phyloP scores from a whole-genome alignment of 305 asterid species.

The Fraxinus ornus region DNA sequence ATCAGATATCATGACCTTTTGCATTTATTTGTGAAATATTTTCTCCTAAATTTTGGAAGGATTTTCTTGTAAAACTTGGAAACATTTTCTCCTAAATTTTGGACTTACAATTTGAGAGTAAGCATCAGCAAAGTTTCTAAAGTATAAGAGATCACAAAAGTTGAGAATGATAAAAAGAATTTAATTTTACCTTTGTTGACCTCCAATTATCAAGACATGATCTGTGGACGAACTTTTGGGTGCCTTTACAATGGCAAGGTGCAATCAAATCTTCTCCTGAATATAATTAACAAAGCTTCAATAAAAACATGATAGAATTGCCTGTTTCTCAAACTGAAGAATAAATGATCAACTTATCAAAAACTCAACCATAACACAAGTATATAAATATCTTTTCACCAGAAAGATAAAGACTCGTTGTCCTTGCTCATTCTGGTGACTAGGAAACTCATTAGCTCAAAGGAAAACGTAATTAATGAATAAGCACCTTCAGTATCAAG shows the following conservation, averaged over 20 bases:
- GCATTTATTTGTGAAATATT: not conserved
- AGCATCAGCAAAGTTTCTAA: slow-evolving; percentile 1
- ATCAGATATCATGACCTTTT: not conserved
- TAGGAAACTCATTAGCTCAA: not conserved
- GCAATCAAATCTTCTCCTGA: slow-evolving; percentile 97
- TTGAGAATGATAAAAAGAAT: slow-evolving; percentile 2
- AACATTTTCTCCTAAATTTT: not conserved
- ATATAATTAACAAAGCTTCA: slow-evolving; percentile 24
- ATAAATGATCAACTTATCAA: not conserved
- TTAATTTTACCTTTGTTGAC: slow-evolving; percentile 72
- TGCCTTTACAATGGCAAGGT: slow-evolving; percentile 97
- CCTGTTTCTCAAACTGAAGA: not conserved
- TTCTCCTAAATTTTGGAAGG: not conserved
- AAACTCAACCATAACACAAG: not conserved
- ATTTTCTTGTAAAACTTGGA: not conserved
- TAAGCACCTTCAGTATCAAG: slow-evolving; percentile 81
- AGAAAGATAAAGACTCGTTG: slow-evolving; percentile 1
- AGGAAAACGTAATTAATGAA: slow-evolving; percentile 15
- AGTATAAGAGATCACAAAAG: not conserved
- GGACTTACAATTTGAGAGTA: not conserved
- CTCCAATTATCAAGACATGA: slow-evolving; percentile 99
- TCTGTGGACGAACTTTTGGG: slow-evolving; percentile 95
- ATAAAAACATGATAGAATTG: slow-evolving; percentile 15
- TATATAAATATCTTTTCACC: not conserved
- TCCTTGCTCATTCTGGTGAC: not conserved